phyloP scores from a whole-genome alignment of 1,284 basidiomycete genomes.

The Tylopilus orsonianus region DNA sequence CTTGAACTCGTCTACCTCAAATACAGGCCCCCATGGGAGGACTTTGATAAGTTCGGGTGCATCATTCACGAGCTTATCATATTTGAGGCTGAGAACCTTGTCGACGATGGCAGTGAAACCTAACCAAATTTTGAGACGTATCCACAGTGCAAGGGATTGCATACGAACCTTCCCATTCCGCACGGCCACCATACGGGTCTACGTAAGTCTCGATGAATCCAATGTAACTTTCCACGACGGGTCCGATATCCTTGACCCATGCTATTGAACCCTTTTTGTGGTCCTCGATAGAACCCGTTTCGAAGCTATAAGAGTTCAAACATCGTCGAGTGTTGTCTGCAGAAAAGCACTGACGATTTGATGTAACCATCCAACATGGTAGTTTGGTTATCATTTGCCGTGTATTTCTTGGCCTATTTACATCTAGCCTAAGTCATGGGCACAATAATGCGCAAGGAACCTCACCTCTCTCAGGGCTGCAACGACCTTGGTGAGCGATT shows the following conservation, averaged over 20 bases:
- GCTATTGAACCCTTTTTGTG: conserved; percentile 74
- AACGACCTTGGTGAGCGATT: conserved; percentile 52
- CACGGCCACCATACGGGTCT: conserved; percentile 80
- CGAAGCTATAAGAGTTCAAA: conserved; percentile 45
- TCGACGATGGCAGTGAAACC: conserved; percentile 87
- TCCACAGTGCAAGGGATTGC: neutral
- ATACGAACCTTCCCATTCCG: conserved; percentile 78
- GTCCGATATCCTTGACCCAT: conserved; percentile 86
- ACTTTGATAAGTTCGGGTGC: conserved; percentile 78
- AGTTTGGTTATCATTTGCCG: conserved; percentile 69
- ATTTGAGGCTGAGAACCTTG: conserved; percentile 79
- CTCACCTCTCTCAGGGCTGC: conserved; percentile 60
- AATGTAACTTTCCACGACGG: conserved; percentile 85
- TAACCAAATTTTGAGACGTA: conserved; percentile 27
- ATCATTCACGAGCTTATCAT: conserved; percentile 69
- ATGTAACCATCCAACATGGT: conserved; percentile 79
- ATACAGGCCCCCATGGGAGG: conserved; percentile 81
- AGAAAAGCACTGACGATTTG: conserved; percentile 55
- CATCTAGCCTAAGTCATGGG: neutral
- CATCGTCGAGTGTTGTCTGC: neutral
- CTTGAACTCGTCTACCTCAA: conserved; percentile 80
- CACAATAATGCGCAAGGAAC: neutral
- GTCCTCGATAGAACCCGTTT: conserved; percentile 72
- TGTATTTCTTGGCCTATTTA: conserved; percentile 63
- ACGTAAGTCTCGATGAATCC: conserved; percentile 81